Evolutionary conservation across 805 yeast species (phyloP), one percentile per base, ranked within the genome.

Genomic region (Suhomyces sp.): DNA sequence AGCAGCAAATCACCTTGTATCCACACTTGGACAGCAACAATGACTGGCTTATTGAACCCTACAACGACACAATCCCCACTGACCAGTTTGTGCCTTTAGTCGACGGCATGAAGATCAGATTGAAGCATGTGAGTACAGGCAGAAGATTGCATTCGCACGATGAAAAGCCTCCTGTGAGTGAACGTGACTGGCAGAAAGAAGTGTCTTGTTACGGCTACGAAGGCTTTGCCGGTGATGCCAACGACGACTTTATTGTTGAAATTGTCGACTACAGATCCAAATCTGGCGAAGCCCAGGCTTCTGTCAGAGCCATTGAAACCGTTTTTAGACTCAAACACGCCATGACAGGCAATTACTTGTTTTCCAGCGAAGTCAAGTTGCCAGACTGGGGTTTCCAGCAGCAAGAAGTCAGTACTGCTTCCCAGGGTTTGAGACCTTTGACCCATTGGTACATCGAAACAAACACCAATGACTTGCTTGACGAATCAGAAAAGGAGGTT

Each of bases 311-410:
- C 13, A 68, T 88, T 45, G 82, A 85, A 45, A 83, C 94, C 24
- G 77, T 86, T 41, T 86, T 88, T 73, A 79, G 88, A 73, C 77
- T 88, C 59, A 82, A 80, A 69, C 96, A 88, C 63, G 92, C 91
- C 33, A 84, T 86, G 87, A 78, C 88, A 24, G 91, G 91, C 52
- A 81, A 90, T 71, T 85, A 83, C 64, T 72, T 88, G 60, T 88
- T 87, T 68, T 85, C 94, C n/a, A 87, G 84, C 59, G 86, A 82
- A 53, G 82, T 80, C 12, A 86, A 86, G 65, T 78, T 88, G 62
- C 96, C 96, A 56, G 82, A 81, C 49, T 88, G 94, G 92, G 96
- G 88, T 1, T 86, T 84, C 59, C 87, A 84, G 56, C 96, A 88
- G 69, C 92, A 86, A 68, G 96, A 88, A 73, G 96, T 88, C 50